Percentiles rank a stretch among this genome's conserved stretches.
Conservation (phyloP, 2,329 filamentous ascomycete genomes). For the Volutella citrinella region DNA sequence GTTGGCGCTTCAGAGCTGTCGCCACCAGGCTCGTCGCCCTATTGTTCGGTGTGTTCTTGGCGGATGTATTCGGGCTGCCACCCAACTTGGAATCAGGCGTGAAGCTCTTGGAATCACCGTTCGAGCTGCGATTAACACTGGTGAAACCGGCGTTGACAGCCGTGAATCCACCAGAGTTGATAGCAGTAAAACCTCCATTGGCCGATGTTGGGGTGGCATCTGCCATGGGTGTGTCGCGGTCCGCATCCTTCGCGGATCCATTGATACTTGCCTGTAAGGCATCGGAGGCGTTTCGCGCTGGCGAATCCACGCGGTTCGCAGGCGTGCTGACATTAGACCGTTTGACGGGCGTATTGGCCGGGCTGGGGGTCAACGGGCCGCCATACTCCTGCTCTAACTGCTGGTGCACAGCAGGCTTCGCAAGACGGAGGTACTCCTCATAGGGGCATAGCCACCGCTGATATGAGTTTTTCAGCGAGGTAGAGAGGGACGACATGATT, state of each 20-base stretch:
- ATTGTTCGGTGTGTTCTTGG: constrained; percentile 64
- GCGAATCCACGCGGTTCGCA: constrained; percentile 61
- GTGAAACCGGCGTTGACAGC: constrained; percentile 70
- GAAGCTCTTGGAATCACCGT: constrained; percentile 51
- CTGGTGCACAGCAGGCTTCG: constrained; percentile 94
- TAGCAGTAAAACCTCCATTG: constrained; percentile 42
- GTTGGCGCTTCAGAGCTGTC: constrained; percentile 72
- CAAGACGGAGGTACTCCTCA: constrained; percentile 86
- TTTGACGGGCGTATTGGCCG: constrained; percentile 68
- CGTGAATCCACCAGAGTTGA: constrained; percentile 58
- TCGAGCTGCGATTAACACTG: constrained; percentile 57
- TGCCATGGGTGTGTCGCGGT: constrained; percentile 46
- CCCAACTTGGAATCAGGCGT: constrained; percentile 59
- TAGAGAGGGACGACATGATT: constrained; percentile 98
- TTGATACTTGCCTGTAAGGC: constrained; percentile 48
- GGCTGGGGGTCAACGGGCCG: constrained; percentile 79
- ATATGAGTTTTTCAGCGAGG: constrained; percentile 96
- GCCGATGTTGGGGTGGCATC: constrained; percentile 40
- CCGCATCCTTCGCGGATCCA: constrained; percentile 42
- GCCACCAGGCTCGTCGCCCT: constrained; percentile 53
- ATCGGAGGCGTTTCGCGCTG: constrained; percentile 57
- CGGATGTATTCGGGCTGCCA: constrained; percentile 60
- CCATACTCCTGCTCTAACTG: constrained; percentile 92
- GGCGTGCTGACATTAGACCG: constrained; percentile 59
- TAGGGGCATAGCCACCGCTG: constrained; percentile 96